These are phyloP conservation scores for Firmiana major DNA, from an alignment of 345 rosid genomes.

Conservation along the genomic window DNA sequence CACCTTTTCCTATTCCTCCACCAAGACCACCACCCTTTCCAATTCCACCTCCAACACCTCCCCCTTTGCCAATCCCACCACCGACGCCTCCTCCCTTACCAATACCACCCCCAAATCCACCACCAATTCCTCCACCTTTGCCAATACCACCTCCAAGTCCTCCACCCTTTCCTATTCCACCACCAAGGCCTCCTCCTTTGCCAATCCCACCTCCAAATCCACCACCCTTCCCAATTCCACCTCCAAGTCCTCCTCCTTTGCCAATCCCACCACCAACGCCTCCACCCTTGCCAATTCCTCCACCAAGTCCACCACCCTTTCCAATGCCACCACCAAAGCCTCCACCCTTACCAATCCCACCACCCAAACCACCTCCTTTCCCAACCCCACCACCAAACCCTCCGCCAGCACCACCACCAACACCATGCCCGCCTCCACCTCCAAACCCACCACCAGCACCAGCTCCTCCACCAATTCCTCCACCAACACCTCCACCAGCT, in stretches of 20 bases:
- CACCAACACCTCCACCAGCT: neutral
- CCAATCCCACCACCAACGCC: slow-evolving; percentile 25
- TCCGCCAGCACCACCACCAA: neutral
- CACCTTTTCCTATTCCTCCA: neutral
- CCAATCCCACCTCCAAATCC: neutral
- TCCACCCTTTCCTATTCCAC: neutral
- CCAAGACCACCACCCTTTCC: neutral
- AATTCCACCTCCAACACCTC: slow-evolving; percentile 16
- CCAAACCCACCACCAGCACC: slow-evolving; percentile 9
- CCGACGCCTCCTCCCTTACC: slow-evolving; percentile 22
- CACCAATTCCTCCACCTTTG: neutral
- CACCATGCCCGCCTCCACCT: slow-evolving; percentile 11
- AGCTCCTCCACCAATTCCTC: slow-evolving; percentile 1
- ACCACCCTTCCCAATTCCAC: slow-evolving; percentile 23
- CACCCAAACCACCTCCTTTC: slow-evolving; percentile 12
- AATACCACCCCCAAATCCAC: slow-evolving; percentile 19
- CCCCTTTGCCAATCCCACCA: neutral
- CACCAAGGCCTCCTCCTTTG: slow-evolving; percentile 11
- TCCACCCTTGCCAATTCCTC: slow-evolving; percentile 12
- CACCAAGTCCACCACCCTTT: slow-evolving; percentile 17
- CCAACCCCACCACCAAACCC: slow-evolving; percentile 19
- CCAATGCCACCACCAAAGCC: slow-evolving; percentile 24
- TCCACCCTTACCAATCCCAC: slow-evolving; percentile 12
- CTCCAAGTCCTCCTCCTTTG: slow-evolving; percentile 9
- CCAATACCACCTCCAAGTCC: slow-evolving; percentile 1